These are phyloP conservation scores for Microcos paniculata DNA, from an alignment of 345 rosid species.

Conservation along the genomic window DNA sequence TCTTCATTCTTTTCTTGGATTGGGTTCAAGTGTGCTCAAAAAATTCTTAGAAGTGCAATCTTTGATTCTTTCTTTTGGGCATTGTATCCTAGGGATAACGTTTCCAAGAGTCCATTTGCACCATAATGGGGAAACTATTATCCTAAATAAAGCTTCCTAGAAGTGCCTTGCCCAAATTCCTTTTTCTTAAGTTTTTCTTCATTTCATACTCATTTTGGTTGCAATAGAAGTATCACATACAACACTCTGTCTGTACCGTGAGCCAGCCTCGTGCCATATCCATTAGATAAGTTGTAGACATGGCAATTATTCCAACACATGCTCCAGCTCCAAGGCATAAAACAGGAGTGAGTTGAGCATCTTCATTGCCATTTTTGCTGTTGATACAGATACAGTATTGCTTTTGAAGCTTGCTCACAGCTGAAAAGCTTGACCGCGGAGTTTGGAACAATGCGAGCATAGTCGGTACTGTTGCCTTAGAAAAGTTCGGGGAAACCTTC, in stretches of 20 bases:
- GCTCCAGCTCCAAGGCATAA: conserved; percentile 99
- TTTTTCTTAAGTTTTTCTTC: too few relatives aligned
- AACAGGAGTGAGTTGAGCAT: conserved; percentile 91
- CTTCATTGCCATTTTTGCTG: conserved; percentile 84
- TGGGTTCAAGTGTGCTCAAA: too few relatives aligned
- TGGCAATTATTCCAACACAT: conserved; percentile 98
- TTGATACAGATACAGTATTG: conserved; percentile 61
- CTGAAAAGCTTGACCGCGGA: conserved; percentile 98
- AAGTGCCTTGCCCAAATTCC: too few relatives aligned
- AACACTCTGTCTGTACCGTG: conserved; percentile 74
- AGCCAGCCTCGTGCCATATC: conserved; percentile 98
- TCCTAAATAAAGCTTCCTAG: too few relatives aligned
- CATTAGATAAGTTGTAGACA: conserved; percentile 99
- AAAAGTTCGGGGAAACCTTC: conserved; percentile 94
- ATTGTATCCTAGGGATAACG: too few relatives aligned
- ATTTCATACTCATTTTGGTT: too few relatives aligned
- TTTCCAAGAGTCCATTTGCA: too few relatives aligned
- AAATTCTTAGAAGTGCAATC: too few relatives aligned
- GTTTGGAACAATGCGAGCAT: conserved; percentile 97
- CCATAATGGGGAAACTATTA: too few relatives aligned
- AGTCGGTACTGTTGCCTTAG: conserved; percentile 94
- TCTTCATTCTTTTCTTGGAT: too few relatives aligned
- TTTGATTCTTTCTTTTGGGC: too few relatives aligned
- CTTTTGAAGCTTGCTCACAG: conserved; percentile 93
- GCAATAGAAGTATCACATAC: too few relatives aligned